A percentile compares a stretch with the other conserved stretches of the same genome.
Evolutionary conservation across 352 stramenopile species (phyloP).

Genomic region (Phytopythium aichiense): DNA sequence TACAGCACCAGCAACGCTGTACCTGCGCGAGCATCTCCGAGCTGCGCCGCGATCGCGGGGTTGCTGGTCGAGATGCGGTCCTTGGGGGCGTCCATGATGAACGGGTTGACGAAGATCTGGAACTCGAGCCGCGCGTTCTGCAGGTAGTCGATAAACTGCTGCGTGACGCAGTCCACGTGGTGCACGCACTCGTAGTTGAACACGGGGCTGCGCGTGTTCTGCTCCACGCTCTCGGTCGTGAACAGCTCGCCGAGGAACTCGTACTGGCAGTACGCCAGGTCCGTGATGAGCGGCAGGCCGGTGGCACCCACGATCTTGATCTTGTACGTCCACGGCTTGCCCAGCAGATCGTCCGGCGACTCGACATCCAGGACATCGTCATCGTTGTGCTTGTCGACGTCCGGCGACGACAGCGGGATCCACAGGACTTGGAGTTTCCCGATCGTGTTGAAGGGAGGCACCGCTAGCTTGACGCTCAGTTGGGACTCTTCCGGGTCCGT

Average conservation of each 20-base stretch:
- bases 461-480: conserved; percentile 88
- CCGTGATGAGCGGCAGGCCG: conserved; percentile 85
- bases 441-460: conserved; percentile 92
- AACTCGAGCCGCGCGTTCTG: conserved; percentile 81
- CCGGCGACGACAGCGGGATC: conserved; percentile 78
- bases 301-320: conserved; percentile 80
- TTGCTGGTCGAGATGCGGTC: conserved; percentile 80
- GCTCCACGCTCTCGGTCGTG: conserved; percentile 89
- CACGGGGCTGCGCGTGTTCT: conserved; percentile 80
- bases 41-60: conserved; percentile 57
- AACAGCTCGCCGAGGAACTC: conserved; percentile 92
- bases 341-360: conserved; percentile 69
- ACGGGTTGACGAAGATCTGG: conserved; percentile 87
- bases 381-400: conserved; percentile 59
- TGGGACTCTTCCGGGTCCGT: conserved; percentile 89
- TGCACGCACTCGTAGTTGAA: conserved; percentile 91
- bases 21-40: conserved; percentile 43
- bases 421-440: conserved; percentile 90
- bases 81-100: conserved; percentile 81
- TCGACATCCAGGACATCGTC: conserved; percentile 75
- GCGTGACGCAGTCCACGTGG: conserved; percentile 81
- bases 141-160: conserved; percentile 86
- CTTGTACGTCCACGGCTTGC: conserved; percentile 90
- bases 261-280: conserved; percentile 91
- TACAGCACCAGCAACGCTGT: conserved; percentile 13